Base-by-base conservation (phyloP, 768 basidiomycete species). In the Leccinum barrowsii region DNA sequence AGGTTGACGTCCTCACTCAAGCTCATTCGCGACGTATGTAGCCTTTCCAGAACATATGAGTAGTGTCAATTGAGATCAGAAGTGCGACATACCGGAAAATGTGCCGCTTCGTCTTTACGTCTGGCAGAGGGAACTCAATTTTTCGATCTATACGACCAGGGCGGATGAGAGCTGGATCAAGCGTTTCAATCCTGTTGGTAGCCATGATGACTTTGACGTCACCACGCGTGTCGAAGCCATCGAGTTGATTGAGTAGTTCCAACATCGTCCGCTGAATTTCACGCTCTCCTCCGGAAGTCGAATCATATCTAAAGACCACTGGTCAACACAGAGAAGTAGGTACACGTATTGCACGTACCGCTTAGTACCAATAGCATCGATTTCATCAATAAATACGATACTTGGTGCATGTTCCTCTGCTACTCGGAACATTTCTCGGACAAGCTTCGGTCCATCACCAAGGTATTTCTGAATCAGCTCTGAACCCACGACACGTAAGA, bases 141-240 rank as follows among this genome's bases (percentile, higher is more conserved):
- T 99, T 99, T 54, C 97, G 85, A 69, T 99, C 97, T 62, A 99
- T 98, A 68, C 97, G 93, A 50, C 97, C 97, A 5, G 97, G 97
- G 53, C 97, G 91, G 68, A 99, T 97, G 59, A 99, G 86, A 17
- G 97, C 97, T 55, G 97, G 97, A 74, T 99, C 97, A 28, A 99
- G 83, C 3, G 93, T 87, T 72, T 98, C 96, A 66, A 99, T 99
- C 76, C 83, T 87, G 77, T 99, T 99, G 5, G 97, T 99, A 12
- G 97, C 97, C 97, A 98, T 98, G 73, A 99, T 98, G 64, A 99
- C 96, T 76, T 98, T 99, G 58, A 99, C 95, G 70, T 98, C 97
- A n/a, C 96, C 96, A 56, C 95, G 87, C 5, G 94, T 94, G 71
- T 99, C 97, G 74, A 99, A 98, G n/a, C 97, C 97, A 67, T 99